These are phyloP conservation scores for Pichia cactophila DNA, from an alignment of 1,139 yeast species.

Conservation along the genomic window DNA sequence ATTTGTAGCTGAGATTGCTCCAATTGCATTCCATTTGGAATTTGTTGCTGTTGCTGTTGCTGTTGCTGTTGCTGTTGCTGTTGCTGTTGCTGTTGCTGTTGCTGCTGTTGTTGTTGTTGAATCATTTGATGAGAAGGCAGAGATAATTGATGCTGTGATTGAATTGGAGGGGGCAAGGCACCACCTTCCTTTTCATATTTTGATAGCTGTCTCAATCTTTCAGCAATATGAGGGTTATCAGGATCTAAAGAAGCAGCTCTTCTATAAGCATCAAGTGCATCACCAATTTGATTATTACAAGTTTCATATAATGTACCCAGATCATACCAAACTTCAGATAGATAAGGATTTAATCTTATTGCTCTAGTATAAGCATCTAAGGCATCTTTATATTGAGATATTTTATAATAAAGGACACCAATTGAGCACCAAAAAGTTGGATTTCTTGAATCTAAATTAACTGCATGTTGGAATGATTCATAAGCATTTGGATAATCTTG, in stretches of 20 bases:
- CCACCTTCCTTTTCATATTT: constrained; percentile 72
- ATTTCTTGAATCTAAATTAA: constrained; percentile 88
- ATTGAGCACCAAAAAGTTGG: constrained; percentile 99
- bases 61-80: constrained; percentile 7
- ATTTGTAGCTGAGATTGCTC: background rate
- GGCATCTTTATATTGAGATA: constrained; percentile 93
- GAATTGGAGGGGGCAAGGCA: constrained; percentile 55
- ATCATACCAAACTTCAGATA: constrained; percentile 97
- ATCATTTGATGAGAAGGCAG: constrained; percentile 29
- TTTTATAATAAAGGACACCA: constrained; percentile 93
- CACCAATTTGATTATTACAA: constrained; percentile 89
- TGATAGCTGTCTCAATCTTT: constrained; percentile 78
- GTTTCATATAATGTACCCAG: constrained; percentile 94
- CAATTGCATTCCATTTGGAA: background rate
- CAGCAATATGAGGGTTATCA: constrained; percentile 86
- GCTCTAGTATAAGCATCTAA: constrained; percentile 97
- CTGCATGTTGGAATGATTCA: constrained; percentile 98
- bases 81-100: constrained; percentile 25
- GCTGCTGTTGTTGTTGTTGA: constrained; percentile 27
- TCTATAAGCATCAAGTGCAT: constrained; percentile 93
- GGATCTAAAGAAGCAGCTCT: constrained; percentile 96
- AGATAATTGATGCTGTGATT: constrained; percentile 37
- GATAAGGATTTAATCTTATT: constrained; percentile 87
- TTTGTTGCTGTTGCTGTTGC: background rate
- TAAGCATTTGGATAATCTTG: constrained; percentile 94